Base-by-base conservation (phyloP, 345 rosid genomes). In the Citrus inodora region DNA sequence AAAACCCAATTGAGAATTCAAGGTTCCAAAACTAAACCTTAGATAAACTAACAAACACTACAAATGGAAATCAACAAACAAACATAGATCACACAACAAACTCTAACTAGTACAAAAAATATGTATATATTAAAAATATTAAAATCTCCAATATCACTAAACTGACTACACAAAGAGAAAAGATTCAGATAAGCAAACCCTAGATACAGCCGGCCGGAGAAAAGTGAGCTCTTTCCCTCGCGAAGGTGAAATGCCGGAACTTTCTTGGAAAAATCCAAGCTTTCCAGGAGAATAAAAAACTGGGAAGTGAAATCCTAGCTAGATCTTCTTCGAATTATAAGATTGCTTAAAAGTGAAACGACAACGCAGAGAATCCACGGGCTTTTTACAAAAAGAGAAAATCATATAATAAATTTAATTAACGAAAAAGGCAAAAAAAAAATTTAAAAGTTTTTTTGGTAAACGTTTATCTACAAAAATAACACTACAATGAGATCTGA, bases 251-350 rank as follows among this genome's bases (percentile, higher is more conserved):
- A 73, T 16, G 51, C 66, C 25, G 27, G 37, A 73, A 35, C 4
- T 73, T 60, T 35, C 51, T 65, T 3, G 21, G 11, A 69, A 71
- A 71, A 71, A 10, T 33, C 64, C 4, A 3, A 13, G 4, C 65
- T 58, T 22, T 22, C 66, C 76, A 7, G 65, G 22, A 72, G 37
- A 58, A 37, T 3, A 1, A 30, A 32, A 32, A 21, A 66, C 27
- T 32, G 37, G 51, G 51, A 46, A 73, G 25, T 46, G 24, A 24
- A 73, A 25, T 60, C 9, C 35, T 17, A 24, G 66, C 67, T 37
- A 73, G 67, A 73, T 73, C 76, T 73, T 60, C 56, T 73, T 19
- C 30, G 53, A 58, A 73, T 14, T 73, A 73, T 24, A 60, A 58
- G 25, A 73, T 27, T 59, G 66, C 33, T 21, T 33, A 30, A 71